These are phyloP conservation scores for Lichtheimia ramosa DNA, from an alignment of 371 early-diverging fungal species.

Conservation along the genomic window DNA sequence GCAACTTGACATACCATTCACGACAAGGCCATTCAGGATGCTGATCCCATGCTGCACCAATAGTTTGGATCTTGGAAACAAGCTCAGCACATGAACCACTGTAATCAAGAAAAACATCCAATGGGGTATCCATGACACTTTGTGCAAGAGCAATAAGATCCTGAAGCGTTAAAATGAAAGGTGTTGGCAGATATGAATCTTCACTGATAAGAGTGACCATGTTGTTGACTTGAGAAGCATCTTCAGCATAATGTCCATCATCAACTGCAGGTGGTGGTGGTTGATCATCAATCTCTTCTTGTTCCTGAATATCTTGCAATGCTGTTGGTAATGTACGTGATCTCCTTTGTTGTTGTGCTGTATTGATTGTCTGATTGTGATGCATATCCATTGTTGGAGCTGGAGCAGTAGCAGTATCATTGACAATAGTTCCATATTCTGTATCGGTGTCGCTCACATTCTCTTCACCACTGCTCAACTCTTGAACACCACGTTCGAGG, in stretches of 20 bases:
- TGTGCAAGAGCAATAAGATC: conserved; percentile 59
- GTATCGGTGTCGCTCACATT: conserved; percentile 5
- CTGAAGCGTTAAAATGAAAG: conserved; percentile 60
- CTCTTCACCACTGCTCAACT: conserved; percentile 23
- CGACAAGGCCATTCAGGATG: conserved; percentile 62
- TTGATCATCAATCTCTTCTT: conserved; percentile 13
- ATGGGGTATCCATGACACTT: conserved; percentile 55
- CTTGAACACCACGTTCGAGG: conserved; percentile 14
- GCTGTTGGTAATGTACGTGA: conserved; percentile 5
- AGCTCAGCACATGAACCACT: conserved; percentile 52
- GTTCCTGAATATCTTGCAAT: conserved; percentile 23
- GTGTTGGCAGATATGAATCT: conserved; percentile 60
- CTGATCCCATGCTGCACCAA: conserved; percentile 52
- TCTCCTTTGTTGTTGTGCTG: neutral
- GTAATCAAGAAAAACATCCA: conserved; percentile 53
- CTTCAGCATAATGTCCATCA: neutral
- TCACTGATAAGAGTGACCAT: conserved; percentile 54
- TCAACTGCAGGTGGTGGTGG: neutral
- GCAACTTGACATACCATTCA: conserved; percentile 54
- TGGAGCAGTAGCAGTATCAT: neutral
- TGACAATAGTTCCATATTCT: neutral
- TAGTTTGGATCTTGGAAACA: conserved; percentile 51
- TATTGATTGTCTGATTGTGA: too few relatives aligned
- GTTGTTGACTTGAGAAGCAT: conserved; percentile 31
- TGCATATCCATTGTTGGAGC: neutral